Percentiles rank a stretch among this genome's conserved stretches.
phyloP scores from a whole-genome alignment of 2,329 filamentous ascomycete genomes.

The Xylariomycetidae sp. region DNA sequence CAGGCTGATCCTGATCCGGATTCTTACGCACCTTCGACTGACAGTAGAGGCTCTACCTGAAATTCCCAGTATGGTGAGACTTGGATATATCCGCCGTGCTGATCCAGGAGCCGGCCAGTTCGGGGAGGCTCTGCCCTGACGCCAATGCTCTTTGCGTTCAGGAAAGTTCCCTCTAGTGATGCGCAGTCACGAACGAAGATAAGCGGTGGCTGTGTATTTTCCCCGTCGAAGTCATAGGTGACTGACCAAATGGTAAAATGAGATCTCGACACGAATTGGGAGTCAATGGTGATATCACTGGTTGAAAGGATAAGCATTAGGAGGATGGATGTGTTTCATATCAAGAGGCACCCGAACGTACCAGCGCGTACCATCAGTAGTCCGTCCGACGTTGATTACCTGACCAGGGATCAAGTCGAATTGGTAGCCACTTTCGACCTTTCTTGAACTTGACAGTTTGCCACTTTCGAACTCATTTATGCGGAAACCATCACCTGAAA shows the following conservation, averaged over 20 bases:
- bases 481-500: too few species aligned
- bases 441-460: too few species aligned
- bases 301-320: background rate
- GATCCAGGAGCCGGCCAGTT: conserved; percentile 41
- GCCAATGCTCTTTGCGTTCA: conserved; percentile 44
- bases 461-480: too few species aligned
- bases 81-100: conserved; percentile 46
- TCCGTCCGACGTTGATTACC: conserved; percentile 12
- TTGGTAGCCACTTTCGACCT: too few species aligned
- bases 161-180: conserved; percentile 49
- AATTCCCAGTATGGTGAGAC: conserved; percentile 34
- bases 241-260: conserved; percentile 55
- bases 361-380: too few species aligned
- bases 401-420: conserved; percentile 11
- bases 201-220: conserved; percentile 28
- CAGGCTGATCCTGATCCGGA: too few species aligned
- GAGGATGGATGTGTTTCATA: too few species aligned
- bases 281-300: conserved; percentile 37
- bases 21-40: too few species aligned
- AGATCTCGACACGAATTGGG: conserved; percentile 41
- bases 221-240: conserved; percentile 38
- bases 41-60: conserved; percentile 28
- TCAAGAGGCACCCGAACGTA: too few species aligned
- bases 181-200: conserved; percentile 54
- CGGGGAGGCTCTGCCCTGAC: conserved; percentile 28